These are phyloP conservation scores for Lipomyces yarrowii DNA, from an alignment of 1,139 yeast genomes.

Conservation along the genomic window DNA sequence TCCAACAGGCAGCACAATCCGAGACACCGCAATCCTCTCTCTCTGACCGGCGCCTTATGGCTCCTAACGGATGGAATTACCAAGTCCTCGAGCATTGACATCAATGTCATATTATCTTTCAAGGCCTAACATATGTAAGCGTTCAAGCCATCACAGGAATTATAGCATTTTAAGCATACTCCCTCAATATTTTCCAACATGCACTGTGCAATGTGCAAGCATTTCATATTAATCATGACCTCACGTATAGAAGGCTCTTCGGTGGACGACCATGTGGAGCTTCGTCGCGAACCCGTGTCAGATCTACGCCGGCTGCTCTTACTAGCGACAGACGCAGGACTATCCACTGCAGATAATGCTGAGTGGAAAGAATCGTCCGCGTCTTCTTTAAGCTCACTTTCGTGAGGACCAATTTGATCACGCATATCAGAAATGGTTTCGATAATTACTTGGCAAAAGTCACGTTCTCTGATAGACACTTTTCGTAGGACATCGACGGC, in stretches of 20 bases:
- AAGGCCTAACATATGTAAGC: conserved; percentile 43
- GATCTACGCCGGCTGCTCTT: conserved; percentile 22
- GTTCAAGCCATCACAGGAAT: background rate
- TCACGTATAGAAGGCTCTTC: conserved; percentile 34
- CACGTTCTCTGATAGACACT: conserved; percentile 76
- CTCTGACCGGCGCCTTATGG: conserved; percentile 61
- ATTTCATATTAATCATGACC: conserved; percentile 53
- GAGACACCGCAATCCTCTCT: conserved; percentile 71
- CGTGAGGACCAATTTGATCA: conserved; percentile 48
- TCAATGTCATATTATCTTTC: conserved; percentile 65
- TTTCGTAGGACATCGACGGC: conserved; percentile 68
- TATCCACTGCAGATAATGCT: conserved; percentile 49
- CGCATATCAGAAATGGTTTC: conserved; percentile 85
- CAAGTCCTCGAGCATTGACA: conserved; percentile 72
- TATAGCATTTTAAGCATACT: conserved; percentile 33
- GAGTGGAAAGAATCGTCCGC: conserved; percentile 60
- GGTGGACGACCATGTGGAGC: background rate
- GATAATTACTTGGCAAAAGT: conserved; percentile 80
- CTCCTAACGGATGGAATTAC: conserved; percentile 81
- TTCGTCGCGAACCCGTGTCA: conserved; percentile 4
- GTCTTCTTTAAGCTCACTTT: background rate
- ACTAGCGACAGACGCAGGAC: conserved; percentile 16
- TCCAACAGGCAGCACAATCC: conserved; percentile 82
- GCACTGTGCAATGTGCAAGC: conserved; percentile 69
- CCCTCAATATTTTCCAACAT: conserved; percentile 69